These are phyloP conservation scores for Ustilago trichophora DNA, from an alignment of 1,284 basidiomycete genomes.

Conservation along the genomic window DNA sequence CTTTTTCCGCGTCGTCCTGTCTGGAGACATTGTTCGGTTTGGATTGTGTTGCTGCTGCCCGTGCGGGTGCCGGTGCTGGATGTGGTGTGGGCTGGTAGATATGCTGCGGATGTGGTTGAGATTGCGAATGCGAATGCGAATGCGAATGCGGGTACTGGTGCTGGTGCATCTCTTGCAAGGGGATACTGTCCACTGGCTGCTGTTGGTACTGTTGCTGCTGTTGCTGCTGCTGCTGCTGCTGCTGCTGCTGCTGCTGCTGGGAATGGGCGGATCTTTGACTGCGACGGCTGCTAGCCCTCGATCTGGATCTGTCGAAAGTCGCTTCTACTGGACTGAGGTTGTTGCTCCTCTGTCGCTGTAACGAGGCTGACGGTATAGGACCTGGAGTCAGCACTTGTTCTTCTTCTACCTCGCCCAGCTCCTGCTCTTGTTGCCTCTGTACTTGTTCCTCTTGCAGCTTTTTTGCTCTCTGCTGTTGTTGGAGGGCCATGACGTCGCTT, in stretches of 20 bases:
- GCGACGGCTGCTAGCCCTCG: constrained; percentile 15
- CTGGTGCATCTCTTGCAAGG: not conserved
- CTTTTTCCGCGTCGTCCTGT: constrained; percentile 17
- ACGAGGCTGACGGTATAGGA: constrained; percentile 1
- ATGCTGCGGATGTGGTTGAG: not conserved
- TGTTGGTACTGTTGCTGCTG: not conserved
- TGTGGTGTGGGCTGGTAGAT: not conserved
- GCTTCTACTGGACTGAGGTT: constrained; percentile 15
- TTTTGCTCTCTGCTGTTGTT: constrained; percentile 5
- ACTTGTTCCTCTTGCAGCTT: constrained; percentile 17
- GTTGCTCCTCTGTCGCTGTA: constrained; percentile 1
- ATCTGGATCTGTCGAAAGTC: constrained; percentile 1
- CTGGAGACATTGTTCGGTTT: not conserved
- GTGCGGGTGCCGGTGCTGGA: no score
- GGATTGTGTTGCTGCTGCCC: no score
- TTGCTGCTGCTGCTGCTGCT: not conserved
- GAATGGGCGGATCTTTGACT: constrained; percentile 7
- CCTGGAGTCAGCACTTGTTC: constrained; percentile 9
- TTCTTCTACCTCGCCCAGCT: not conserved
- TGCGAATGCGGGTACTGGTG: no score
- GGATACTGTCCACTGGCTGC: not conserved
- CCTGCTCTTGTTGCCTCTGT: constrained; percentile 6
- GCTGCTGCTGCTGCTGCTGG: no score
- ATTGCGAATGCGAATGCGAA: no score
- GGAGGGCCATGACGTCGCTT: constrained; percentile 23